A percentile compares a stretch with the other conserved stretches of the same genome.
These are phyloP conservation scores for Metschnikowia hibisci DNA, from an alignment of 805 yeast species.

Conservation along the genomic window DNA sequence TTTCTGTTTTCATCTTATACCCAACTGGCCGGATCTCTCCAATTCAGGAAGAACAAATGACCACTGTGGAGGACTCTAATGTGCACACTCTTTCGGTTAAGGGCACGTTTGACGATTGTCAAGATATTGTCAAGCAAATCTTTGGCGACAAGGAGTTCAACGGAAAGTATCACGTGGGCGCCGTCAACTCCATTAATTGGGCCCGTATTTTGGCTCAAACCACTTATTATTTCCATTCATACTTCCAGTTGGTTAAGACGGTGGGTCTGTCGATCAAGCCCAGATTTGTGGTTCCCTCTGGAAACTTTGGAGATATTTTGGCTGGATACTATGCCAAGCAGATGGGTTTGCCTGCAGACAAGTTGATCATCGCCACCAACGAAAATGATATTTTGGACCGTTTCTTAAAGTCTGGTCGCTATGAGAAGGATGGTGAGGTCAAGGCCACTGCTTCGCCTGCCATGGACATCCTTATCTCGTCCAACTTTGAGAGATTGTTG, in stretches of 20 bases:
- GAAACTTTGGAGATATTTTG: slow-evolving; percentile 96
- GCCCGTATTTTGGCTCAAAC: slow-evolving; percentile 97
- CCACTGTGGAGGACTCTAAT: slow-evolving; percentile 87
- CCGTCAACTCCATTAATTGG: slow-evolving; percentile 98
- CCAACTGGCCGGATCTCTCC: slow-evolving; percentile 98
- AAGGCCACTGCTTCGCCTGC: slow-evolving; percentile 95
- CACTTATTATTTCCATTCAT: slow-evolving; percentile 92
- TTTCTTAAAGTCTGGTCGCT: slow-evolving; percentile 81
- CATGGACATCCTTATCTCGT: slow-evolving; percentile 94
- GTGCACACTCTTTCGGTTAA: slow-evolving; percentile 93
- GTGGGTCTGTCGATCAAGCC: slow-evolving; percentile 35
- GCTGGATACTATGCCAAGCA: slow-evolving; percentile 94
- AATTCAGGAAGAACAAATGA: slow-evolving; percentile 97
- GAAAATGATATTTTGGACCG: slow-evolving; percentile 93
- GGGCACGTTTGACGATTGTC: slow-evolving; percentile 98
- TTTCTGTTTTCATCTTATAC: slow-evolving; percentile 92
- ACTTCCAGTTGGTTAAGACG: slow-evolving; percentile 61
- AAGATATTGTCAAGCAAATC: slow-evolving; percentile 88
- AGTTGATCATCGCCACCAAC: slow-evolving; percentile 90
- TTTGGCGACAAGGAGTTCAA: slow-evolving; percentile 90
- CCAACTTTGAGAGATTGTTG: slow-evolving; percentile 92
- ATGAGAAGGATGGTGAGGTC: slow-evolving; percentile 72
- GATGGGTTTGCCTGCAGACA: slow-evolving; percentile 91
- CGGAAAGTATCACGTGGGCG: slow-evolving; percentile 88
- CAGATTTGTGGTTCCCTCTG: slow-evolving; percentile 92